A percentile compares a stretch with the other conserved stretches of the same genome.
phyloP scores from a whole-genome alignment of 176 grass and related monocot genomes.

The Lolium multiflorum region DNA sequence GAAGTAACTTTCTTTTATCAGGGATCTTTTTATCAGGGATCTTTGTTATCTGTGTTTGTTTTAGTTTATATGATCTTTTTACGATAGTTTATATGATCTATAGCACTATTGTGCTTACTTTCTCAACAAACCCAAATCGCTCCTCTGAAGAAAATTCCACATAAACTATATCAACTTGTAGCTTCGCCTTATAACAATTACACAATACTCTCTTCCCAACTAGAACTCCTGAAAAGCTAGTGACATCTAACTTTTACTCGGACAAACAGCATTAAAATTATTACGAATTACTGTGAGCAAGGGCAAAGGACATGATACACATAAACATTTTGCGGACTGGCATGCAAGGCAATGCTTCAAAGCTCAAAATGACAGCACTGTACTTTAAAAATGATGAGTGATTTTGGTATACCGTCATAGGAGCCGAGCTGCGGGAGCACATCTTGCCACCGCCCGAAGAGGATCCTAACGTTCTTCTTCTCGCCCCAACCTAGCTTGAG shows the following conservation, averaged over 20 bases:
- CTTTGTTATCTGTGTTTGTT: not conserved
- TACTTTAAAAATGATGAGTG: not conserved
- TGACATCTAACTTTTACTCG: not conserved
- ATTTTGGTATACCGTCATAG: constrained; percentile 68
- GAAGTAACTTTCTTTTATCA: not conserved
- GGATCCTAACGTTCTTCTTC: constrained; percentile 85
- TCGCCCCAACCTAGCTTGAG: constrained; percentile 76
- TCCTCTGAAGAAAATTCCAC: not conserved
- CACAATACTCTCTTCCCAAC: not conserved
- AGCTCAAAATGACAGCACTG: not conserved
- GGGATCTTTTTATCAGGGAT: not conserved
- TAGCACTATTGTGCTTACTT: not conserved
- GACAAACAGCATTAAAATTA: not conserved
- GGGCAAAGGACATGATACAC: not conserved
- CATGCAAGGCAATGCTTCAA: not conserved
- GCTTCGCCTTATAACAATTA: not conserved
- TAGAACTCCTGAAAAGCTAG: not conserved
- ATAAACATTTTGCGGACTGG: not conserved
- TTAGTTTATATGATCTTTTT: not conserved
- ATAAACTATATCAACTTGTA: not conserved
- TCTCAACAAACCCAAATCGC: not conserved
- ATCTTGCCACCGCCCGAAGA: constrained; percentile 94
- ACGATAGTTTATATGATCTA: not conserved
- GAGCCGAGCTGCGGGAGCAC: constrained; percentile 74
- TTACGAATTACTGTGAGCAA: constrained; percentile 9